phyloP scores from a whole-genome alignment of 768 basidiomycete species.

The Lactifluus pinguis region DNA sequence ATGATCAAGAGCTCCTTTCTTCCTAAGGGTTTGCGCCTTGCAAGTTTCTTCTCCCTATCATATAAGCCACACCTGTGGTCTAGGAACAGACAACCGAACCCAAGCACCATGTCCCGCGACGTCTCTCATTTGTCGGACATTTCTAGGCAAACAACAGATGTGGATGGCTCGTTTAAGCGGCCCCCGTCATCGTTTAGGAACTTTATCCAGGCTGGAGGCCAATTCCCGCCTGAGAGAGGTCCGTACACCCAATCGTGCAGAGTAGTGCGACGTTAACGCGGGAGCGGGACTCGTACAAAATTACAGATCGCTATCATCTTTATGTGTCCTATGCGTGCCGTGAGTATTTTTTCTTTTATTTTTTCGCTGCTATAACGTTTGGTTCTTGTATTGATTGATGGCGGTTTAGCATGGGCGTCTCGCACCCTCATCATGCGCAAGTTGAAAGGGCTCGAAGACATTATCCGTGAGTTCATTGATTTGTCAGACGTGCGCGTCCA shows the following conservation, averaged over 20 bases:
- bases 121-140: constrained; percentile 40
- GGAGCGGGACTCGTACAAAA: not conserved
- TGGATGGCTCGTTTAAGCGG: constrained; percentile 62
- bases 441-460: constrained; percentile 83
- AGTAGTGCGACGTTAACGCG: not conserved
- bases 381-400: not conserved
- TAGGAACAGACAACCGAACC: not conserved
- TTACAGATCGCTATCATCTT: constrained; percentile 78
- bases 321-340: constrained; percentile 86
- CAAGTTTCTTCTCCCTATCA: not conserved
- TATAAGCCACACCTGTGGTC: not conserved
- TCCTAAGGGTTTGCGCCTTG: not conserved
- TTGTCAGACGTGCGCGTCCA: not conserved
- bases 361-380: too few relatives aligned
- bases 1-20: not conserved
- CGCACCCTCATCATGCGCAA: constrained; percentile 81
- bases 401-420: constrained; percentile 76
- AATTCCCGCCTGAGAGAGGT: constrained; percentile 74
- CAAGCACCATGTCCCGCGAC: constrained; percentile 21
- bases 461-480: constrained; percentile 51
- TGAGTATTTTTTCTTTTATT: constrained; percentile 28
- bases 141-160: constrained; percentile 36
- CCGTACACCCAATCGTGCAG: constrained; percentile 17
- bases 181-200: constrained; percentile 46
- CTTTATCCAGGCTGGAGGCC: constrained; percentile 43